These are phyloP conservation scores for Misopates orontium DNA, from an alignment of 257 asterid species.

Conservation along the genomic window DNA sequence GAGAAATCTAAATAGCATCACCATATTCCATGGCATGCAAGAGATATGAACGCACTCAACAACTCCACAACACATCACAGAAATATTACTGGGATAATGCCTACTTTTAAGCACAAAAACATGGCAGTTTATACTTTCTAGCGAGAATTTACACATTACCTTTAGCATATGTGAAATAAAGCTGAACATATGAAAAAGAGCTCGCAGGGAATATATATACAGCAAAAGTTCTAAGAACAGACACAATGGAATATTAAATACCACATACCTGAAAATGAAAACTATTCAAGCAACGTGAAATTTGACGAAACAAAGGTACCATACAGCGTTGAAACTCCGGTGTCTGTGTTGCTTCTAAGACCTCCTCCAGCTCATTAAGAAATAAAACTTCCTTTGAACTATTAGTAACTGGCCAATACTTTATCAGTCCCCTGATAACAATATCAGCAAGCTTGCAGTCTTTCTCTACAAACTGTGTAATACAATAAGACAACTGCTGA, in stretches of 20 bases:
- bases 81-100: no score
- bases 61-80: no score
- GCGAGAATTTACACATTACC: no score
- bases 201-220: no score
- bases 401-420: slow-evolving; percentile 30
- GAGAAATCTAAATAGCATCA: no score
- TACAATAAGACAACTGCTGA: slow-evolving; percentile 21
- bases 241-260: no score
- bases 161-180: no score
- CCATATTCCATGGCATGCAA: no score
- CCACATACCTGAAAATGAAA: slow-evolving; percentile 20
- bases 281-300: slow-evolving; percentile 18
- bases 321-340: slow-evolving; percentile 27
- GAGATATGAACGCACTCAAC: no score
- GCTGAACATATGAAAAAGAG: no score
- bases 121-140: no score
- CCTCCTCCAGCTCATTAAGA: slow-evolving; percentile 23
- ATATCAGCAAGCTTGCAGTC: slow-evolving; percentile 22
- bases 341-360: slow-evolving; percentile 18
- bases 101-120: no score
- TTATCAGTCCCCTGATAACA: slow-evolving; percentile 24
- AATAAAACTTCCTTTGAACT: slow-evolving; percentile 28
- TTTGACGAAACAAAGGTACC: slow-evolving; percentile 24
- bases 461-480: slow-evolving; percentile 22
- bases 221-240: not conserved